These are phyloP conservation scores for Geotrichum restrictum DNA, from an alignment of 1,139 yeast genomes.

Conservation along the genomic window DNA sequence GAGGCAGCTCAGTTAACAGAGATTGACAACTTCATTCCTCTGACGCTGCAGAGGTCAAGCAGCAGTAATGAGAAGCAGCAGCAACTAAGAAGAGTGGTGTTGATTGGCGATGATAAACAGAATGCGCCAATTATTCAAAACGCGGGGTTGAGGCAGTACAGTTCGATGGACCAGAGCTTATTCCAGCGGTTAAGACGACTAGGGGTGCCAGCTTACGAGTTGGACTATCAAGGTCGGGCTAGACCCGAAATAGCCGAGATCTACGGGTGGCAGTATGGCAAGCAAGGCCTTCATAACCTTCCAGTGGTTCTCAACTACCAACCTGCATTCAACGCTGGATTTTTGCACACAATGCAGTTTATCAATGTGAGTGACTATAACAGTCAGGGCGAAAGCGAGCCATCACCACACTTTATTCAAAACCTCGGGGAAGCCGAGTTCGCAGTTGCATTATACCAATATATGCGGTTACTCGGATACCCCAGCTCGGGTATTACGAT, in stretches of 20 bases:
- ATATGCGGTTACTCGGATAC: constrained; percentile 48
- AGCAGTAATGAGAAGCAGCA: background rate
- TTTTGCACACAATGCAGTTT: constrained; percentile 41
- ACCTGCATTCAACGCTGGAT: constrained; percentile 42
- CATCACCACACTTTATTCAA: constrained; percentile 35
- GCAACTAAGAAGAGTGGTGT: constrained; percentile 31
- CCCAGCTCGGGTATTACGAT: constrained; percentile 44
- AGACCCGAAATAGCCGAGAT: constrained; percentile 32
- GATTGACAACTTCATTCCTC: constrained; percentile 37
- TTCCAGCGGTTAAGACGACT: constrained; percentile 32
- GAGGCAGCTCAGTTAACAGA: constrained; percentile 41
- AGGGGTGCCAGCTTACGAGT: constrained; percentile 29
- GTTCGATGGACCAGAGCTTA: constrained; percentile 31
- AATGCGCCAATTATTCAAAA: constrained; percentile 30
- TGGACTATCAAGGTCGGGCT: constrained; percentile 32
- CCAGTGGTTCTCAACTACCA: background rate
- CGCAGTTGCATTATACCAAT: constrained; percentile 47
- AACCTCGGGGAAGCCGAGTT: constrained; percentile 55
- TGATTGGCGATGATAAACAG: constrained; percentile 40
- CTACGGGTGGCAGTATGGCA: constrained; percentile 30
- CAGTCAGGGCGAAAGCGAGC: constrained; percentile 36
- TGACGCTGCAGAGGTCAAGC: constrained; percentile 25
- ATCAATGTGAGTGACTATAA: constrained; percentile 39
- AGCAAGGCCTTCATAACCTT: background rate
- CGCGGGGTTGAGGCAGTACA: constrained; percentile 22